These are phyloP conservation scores for Carnegiea gigantea DNA, from an alignment of 179 eudicot species.

Conservation along the genomic window DNA sequence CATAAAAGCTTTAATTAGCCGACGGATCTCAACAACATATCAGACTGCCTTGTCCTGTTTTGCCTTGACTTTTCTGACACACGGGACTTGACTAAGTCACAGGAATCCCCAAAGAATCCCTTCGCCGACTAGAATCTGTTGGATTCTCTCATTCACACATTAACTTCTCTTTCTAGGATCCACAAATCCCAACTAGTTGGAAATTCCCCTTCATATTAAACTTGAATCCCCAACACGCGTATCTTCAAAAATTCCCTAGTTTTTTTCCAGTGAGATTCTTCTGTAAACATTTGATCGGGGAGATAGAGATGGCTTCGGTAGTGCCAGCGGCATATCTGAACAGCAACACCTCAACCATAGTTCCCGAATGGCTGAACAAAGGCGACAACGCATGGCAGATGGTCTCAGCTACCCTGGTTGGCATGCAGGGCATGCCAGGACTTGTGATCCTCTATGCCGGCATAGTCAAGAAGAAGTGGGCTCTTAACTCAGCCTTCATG, in stretches of 20 bases:
- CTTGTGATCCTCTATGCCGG: neutral
- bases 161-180: neutral
- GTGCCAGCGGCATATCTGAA: constrained; percentile 7
- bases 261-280: neutral
- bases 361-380: constrained; percentile 8
- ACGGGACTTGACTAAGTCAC: neutral
- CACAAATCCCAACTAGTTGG: neutral
- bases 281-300: neutral
- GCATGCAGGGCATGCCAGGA: neutral
- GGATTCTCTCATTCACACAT: too few species aligned
- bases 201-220: neutral
- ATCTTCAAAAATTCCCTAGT: neutral
- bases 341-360: neutral
- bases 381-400: constrained; percentile 11
- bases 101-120: neutral
- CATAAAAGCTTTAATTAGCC: neutral
- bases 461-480: constrained; percentile 8
- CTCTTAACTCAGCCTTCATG: constrained; percentile 4
- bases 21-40: neutral
- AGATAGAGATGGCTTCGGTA: neutral
- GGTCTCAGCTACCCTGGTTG: neutral
- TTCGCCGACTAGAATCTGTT: neutral
- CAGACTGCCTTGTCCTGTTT: neutral
- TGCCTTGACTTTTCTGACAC: neutral
- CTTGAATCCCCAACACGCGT: neutral